Evolutionary conservation across 768 basidiomycete genomes (phyloP).

Genomic region (Psilocybe tampanensis): DNA sequence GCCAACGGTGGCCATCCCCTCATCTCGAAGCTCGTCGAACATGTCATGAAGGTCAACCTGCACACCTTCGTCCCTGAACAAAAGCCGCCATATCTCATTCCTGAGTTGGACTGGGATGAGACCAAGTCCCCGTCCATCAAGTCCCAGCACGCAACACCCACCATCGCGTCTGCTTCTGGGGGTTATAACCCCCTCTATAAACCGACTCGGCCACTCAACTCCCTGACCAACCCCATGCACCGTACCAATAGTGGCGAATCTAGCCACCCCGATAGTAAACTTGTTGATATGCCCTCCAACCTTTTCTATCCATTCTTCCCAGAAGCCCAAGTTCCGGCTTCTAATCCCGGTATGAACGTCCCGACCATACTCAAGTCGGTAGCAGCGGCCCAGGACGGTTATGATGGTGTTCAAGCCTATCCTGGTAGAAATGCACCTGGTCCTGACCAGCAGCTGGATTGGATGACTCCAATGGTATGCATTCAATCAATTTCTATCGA

Average conservation of each 20-base stretch:
- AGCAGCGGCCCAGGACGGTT: slow-evolving; percentile 54
- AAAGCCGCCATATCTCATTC: slow-evolving; percentile 46
- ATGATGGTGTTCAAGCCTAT: slow-evolving; percentile 64
- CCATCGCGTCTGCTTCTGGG: slow-evolving; percentile 34
- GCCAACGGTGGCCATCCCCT: slow-evolving; percentile 80
- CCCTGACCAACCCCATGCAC: slow-evolving; percentile 26
- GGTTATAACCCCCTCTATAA: slow-evolving; percentile 26
- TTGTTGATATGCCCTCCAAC: slow-evolving; percentile 68
- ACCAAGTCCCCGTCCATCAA: slow-evolving; percentile 38
- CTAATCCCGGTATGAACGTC: slow-evolving; percentile 14
- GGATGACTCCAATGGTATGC: slow-evolving; percentile 16
- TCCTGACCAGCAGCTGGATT: slow-evolving; percentile 27
- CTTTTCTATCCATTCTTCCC: slow-evolving; percentile 83
- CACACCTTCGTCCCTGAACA: slow-evolving; percentile 50
- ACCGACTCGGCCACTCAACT: slow-evolving; percentile 24
- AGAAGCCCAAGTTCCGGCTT: slow-evolving; percentile 37
- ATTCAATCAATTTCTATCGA: background rate
- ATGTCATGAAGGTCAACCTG: slow-evolving; percentile 76
- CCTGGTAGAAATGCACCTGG: slow-evolving; percentile 61
- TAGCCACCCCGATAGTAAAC: slow-evolving; percentile 41
- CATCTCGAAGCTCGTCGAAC: slow-evolving; percentile 79
- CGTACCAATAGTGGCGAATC: slow-evolving; percentile 32
- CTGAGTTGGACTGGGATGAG: slow-evolving; percentile 60
- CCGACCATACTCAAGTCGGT: slow-evolving; percentile 52
- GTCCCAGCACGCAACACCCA: slow-evolving; percentile 47